Conservation (phyloP, 2,329 filamentous ascomycete genomes). For the Xylaria sp. region DNA sequence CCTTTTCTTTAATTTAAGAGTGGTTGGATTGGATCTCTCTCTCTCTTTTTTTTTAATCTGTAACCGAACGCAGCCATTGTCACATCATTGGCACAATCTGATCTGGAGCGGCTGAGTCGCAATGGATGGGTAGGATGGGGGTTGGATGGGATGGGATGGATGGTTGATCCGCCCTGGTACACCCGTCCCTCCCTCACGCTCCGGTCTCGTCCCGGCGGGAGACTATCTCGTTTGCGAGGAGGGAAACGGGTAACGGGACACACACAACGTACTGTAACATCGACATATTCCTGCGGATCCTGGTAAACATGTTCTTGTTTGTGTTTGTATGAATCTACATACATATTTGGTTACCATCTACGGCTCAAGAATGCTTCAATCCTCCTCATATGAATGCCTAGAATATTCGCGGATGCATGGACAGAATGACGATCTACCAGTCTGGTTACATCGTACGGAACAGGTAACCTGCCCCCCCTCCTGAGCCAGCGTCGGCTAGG, state of each 20-base stretch:
- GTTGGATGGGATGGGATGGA: too few relatives aligned
- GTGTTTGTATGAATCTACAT: not conserved
- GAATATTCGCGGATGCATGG: not conserved
- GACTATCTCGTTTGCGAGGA: not conserved
- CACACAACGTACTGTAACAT: not conserved
- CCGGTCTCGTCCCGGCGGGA: not conserved
- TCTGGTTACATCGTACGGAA: not conserved
- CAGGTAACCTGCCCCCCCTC: not conserved
- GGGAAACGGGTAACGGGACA: not conserved
- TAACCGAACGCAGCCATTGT: slow-evolving; percentile 4
- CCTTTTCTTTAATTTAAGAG: not conserved
- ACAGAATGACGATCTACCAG: not conserved
- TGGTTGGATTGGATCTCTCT: not conserved
- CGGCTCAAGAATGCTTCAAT: too few relatives aligned
- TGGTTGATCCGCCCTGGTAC: not conserved
- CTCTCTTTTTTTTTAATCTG: not conserved
- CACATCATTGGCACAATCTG: slow-evolving; percentile 8
- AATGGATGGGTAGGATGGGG: not conserved
- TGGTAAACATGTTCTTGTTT: not conserved
- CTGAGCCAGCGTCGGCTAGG: slow-evolving; percentile 13
- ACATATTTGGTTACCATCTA: too few relatives aligned
- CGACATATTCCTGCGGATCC: not conserved
- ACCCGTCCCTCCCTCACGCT: not conserved
- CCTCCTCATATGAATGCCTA: not conserved
- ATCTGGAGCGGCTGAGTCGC: slow-evolving; percentile 3